These are phyloP conservation scores for Scheffersomyces coipomensis DNA, from an alignment of 805 yeast genomes.

Conservation along the genomic window DNA sequence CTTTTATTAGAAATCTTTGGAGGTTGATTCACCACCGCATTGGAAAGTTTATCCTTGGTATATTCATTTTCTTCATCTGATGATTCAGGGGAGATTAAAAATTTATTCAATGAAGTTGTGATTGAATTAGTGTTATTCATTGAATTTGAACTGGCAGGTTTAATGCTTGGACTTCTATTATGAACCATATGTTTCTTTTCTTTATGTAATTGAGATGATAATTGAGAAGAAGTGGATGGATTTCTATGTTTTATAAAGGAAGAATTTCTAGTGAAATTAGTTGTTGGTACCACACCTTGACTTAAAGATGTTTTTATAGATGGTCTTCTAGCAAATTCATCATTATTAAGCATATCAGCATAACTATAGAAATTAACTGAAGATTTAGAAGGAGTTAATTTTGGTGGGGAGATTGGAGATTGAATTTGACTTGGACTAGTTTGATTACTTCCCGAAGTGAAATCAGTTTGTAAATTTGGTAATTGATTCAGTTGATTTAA, in stretches of 20 bases:
- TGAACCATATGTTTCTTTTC: background rate
- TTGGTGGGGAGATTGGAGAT: constrained; percentile 40
- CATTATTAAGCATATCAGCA: constrained; percentile 75
- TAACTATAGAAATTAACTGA: constrained; percentile 63
- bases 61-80: constrained; percentile 22
- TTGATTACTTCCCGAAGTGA: background rate
- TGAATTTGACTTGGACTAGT: constrained; percentile 6
- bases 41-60: background rate
- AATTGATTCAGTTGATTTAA: constrained; percentile 12
- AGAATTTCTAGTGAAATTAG: constrained; percentile 7
- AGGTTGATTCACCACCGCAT: background rate
- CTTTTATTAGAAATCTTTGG: constrained; percentile 1
- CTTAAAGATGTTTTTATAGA: constrained; percentile 40
- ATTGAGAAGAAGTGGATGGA: constrained; percentile 15
- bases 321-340: constrained; percentile 66
- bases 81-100: constrained; percentile 26
- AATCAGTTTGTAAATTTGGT: constrained; percentile 1
- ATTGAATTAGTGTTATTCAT: background rate
- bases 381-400: constrained; percentile 33
- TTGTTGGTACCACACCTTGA: constrained; percentile 31
- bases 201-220: constrained; percentile 20
- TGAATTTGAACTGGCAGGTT: background rate
- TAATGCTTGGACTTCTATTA: background rate
- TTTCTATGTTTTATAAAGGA: constrained; percentile 6
- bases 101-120: constrained; percentile 6